Conservation (phyloP, 1,284 basidiomycete species). For the Waitea zeae region DNA sequence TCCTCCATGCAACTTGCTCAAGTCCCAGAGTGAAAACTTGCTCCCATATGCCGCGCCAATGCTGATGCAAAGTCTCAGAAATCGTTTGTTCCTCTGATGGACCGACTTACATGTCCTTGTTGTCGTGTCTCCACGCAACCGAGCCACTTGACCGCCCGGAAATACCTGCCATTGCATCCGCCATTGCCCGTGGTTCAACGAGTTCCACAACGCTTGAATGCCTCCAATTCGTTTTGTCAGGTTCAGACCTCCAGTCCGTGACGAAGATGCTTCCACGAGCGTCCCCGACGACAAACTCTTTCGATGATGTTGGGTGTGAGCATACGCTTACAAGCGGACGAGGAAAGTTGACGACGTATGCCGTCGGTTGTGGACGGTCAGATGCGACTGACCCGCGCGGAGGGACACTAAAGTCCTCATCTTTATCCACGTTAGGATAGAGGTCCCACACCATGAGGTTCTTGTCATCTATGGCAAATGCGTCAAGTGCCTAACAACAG, state of each 20-base stretch:
- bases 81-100: too few species aligned
- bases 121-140: conserved; percentile 50
- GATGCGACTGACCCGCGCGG: conserved; percentile 16
- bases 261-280: conserved; percentile 52
- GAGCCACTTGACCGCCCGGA: conserved; percentile 37
- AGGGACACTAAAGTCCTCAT: conserved; percentile 9
- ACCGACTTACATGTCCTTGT: conserved; percentile 50
- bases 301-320: conserved; percentile 55
- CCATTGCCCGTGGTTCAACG: conserved; percentile 45
- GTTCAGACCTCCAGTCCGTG: conserved; percentile 63
- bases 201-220: conserved; percentile 52
- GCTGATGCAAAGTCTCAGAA: too few species aligned
- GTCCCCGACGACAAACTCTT: conserved; percentile 62
- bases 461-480: conserved; percentile 39
- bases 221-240: conserved; percentile 37
- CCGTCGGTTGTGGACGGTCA: conserved; percentile 39
- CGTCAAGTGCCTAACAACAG: conserved; percentile 3
- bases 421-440: conserved; percentile 25
- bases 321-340: conserved; percentile 49
- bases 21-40: conserved; percentile 58
- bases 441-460: conserved; percentile 76
- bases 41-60: conserved; percentile 57
- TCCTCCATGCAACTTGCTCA: conserved; percentile 49
- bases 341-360: conserved; percentile 54
- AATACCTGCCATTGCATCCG: conserved; percentile 29